Evolutionary conservation across 2,329 filamentous ascomycete genomes (phyloP), one percentile per base, ranked within the genome.

Genomic region (Coniochaeta sp.): DNA sequence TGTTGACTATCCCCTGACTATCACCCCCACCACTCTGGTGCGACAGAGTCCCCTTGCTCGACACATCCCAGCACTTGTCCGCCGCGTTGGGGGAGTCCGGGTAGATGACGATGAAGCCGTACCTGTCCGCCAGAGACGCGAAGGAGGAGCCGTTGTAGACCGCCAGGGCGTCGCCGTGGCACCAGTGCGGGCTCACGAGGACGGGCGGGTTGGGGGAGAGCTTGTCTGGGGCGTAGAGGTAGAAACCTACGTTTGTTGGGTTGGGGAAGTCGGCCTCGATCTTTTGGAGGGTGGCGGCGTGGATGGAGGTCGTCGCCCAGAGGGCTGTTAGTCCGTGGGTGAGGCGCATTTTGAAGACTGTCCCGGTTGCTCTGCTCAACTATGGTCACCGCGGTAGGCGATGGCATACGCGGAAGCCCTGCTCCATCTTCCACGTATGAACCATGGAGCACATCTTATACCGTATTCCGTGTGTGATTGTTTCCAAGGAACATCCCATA

Each of bases 41-140:
- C 4, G 65, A 65, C 2, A 78, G 65, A 1, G 73, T 70, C 7
- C 67, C 64, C 33, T 66, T 63, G 4, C 73, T 77, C 10, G 74
- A 75, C 5, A 81, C 77, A 53, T 82, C 79, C 77, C 78, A 82
- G 63, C 78, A 82, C 55, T 61, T 67, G 47, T 49, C 47, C 51
- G 59, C 65, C 38, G 52, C 58, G 52, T 63, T 67, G n/a, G 63
- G 65, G 40, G 51, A 65, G 50, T 56, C 63, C 6, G 67, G 67
- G 56, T 68, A 69, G 54, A 68, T 65, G 48, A 59, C 58, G 51
- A 81, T 74, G 64, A 76, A 79, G 28, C 74, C 77, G 49, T 78
- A 69, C 31, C 67, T 59, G 53, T 79, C 76, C 2, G 79, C 76
- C 10, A 78, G 66, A 1, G 66, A 66, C 14, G 74, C 72, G 62